phyloP scores from a whole-genome alignment of 257 asterid genomes.

The Ballota nigra region DNA sequence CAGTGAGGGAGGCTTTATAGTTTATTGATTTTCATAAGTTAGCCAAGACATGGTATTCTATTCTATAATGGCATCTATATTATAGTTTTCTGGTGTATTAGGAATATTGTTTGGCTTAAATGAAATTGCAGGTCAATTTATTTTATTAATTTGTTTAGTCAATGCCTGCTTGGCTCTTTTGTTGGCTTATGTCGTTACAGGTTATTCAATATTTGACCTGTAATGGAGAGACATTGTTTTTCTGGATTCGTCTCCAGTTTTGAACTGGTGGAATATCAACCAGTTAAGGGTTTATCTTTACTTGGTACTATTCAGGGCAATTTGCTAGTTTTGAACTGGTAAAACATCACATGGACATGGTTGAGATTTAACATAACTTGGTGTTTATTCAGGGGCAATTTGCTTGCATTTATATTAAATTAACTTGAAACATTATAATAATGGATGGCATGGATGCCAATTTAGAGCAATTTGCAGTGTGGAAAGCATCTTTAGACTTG shows the following conservation, averaged over 20 bases:
- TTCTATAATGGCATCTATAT: not conserved
- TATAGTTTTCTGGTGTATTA: conserved; percentile 17
- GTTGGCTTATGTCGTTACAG: not conserved
- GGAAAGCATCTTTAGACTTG: no score
- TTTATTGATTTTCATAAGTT: conserved; percentile 4
- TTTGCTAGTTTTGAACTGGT: no score
- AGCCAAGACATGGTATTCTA: conserved; percentile 20
- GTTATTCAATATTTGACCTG: no score
- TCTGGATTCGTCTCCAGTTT: no score
- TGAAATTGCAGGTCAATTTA: not conserved
- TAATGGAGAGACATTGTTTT: no score
- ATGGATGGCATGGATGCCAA: not conserved
- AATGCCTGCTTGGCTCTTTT: not conserved
- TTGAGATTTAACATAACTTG: no score
- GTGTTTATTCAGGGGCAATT: no score
- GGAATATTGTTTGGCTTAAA: conserved; percentile 9
- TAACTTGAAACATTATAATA: not conserved
- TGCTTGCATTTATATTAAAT: not conserved
- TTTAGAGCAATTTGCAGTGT: not conserved
- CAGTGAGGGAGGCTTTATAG: not conserved
- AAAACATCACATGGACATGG: no score
- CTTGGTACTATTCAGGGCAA: not conserved
- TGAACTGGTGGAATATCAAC: not conserved
- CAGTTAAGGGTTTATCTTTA: not conserved
- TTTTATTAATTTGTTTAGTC: not conserved